Base-by-base conservation (phyloP, 306 rosid genomes). In the Rubus idaeus region DNA sequence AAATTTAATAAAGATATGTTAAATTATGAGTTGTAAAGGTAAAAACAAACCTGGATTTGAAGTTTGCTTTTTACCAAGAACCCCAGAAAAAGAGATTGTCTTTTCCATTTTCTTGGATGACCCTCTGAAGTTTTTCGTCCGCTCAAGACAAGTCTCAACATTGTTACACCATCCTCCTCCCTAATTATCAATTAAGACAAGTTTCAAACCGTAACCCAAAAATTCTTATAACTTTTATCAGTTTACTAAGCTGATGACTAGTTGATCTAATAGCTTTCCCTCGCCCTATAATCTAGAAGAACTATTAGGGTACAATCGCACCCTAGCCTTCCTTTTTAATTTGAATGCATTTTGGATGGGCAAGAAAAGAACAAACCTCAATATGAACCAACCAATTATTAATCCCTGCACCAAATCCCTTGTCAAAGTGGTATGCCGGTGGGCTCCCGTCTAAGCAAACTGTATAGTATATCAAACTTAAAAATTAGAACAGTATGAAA, bases 141-240 rank as follows among this genome's bases (percentile, higher is more conserved):
- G 96, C 18, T 46, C 53, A 77, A 88, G 96, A 81, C 99, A 95
- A 61, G 89, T 86, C 7, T 93, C 86, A 68, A 85, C 90, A 85
- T 91, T 90, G 86, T 91, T 91, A 86, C 99, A 95, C 99, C 99
- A 95, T 80, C 92, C 97, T 72, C 99, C 99, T 75, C 99, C 99
- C 99, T 95, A 60, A 78, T 37, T 18, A 62, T 53, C 66, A 55
- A 64, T 37, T 2, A 61, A 61, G n/a, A 61, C 4, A 30, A 12
- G 67, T 30, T 61, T 61, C 67, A 14, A 58, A 30, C 8, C 4
- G 57, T 3, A 61, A 35, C 13, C 10, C 10, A 30, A 61, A 30
- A 30, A 4, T 61, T 61, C n/a, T 26, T 61, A 61, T 12, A 30
- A 61, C 18, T 61, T 61, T 39, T 61, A 5, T 20, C 37, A 21